Evolutionary conservation across 140 eudicot species (phyloP).

Genomic region (Senecio squalidus): DNA sequence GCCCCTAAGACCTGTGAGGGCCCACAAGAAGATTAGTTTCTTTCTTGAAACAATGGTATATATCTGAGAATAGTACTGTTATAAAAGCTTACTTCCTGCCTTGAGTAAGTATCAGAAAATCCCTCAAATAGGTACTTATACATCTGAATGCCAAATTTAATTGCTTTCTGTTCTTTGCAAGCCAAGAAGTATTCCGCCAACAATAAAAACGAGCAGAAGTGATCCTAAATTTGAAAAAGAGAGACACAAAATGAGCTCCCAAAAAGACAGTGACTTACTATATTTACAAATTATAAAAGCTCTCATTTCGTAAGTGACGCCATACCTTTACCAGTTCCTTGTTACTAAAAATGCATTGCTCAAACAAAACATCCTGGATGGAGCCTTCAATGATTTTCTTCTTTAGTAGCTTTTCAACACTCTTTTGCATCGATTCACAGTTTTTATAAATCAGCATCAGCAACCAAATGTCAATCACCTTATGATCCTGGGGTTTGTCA

Average conservation of each 20-base stretch:
- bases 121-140: constrained; percentile 63
- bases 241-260: constrained; percentile 11
- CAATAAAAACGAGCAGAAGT: constrained; percentile 57
- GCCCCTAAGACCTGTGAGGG: constrained; percentile 63
- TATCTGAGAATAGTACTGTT: constrained; percentile 1
- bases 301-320: not conserved
- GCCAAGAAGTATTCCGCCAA: constrained; percentile 63
- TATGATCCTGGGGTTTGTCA: constrained; percentile 65
- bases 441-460: constrained; percentile 64
- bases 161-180: constrained; percentile 63
- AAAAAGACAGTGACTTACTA: not conserved
- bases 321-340: constrained; percentile 73
- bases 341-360: constrained; percentile 67
- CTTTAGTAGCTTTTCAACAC: constrained; percentile 64
- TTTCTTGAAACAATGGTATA: not conserved
- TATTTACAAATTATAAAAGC: not conserved
- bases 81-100: constrained; percentile 69
- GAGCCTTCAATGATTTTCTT: constrained; percentile 67
- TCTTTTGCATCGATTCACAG: constrained; percentile 69
- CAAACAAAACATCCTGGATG: constrained; percentile 53
- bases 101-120: constrained; percentile 59
- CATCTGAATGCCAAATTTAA: constrained; percentile 63
- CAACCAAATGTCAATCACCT: constrained; percentile 83
- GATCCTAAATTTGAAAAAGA: constrained; percentile 41
- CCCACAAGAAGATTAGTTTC: constrained; percentile 3